Base-by-base conservation (phyloP, 169 alveolate genomes). In the Plasmodium yoelii region DNA sequence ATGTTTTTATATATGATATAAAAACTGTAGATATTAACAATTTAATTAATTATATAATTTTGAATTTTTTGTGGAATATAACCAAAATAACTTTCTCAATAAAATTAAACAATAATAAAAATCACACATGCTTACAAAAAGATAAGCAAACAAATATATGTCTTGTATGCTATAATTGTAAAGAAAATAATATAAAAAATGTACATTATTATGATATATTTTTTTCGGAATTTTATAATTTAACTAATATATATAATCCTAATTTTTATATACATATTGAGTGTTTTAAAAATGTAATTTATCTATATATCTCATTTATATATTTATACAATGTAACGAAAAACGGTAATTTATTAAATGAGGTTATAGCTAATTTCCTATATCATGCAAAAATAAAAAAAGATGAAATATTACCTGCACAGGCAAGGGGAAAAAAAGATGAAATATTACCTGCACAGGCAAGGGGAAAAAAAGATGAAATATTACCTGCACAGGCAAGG, bases 91-190 rank as follows among this genome's bases (percentile, higher is more conserved):
- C 0, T 0, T 2, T 34, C 42, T 34, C 42, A 34, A 34, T 61
- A 24, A 51, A 10, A 12, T 44, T 15, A 53, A 13, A 26, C 46
- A 7, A 10, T 68, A 13, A 13, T 7, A 49, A 75, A 46, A 49
- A 63, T 49, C 9, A 34, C 34, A 22, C 28, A 26, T 75, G 61
- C 18, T 6, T 75, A 1, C 88, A 75, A 75, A 75, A 67, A 55
- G 44, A 63, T 26, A 75, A 75, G 15, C 88, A 75, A 75, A 75
- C 88, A 13, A 74, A 75, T 49, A 63, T 75, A 47, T 75, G 64
- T 75, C 64, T 75, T 75, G 13, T 63, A 34, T 75, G 77, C 55
- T 8, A 18, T 8, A 63, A 75, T 75, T 75, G 75, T 46, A 61
- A 47, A n/a, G 13, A 60, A 18, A 75, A 75, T 63, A 63, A 75